phyloP scores from a whole-genome alignment of 352 stramenopile species.

The Globisporangium ultimum region DNA sequence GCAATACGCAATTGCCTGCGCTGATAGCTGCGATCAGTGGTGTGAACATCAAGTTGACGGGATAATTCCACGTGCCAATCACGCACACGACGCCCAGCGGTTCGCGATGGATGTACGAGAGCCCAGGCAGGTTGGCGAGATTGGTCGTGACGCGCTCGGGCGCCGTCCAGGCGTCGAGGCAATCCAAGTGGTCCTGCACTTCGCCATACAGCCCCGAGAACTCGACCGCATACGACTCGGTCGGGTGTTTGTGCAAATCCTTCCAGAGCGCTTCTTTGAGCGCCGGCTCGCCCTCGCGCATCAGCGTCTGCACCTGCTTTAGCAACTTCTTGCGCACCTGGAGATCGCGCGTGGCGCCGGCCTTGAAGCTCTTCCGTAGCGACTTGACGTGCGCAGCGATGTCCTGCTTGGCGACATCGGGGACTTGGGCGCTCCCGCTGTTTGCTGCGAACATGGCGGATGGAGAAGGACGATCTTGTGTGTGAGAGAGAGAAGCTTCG shows the following conservation, averaged over 20 bases:
- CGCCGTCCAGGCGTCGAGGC: slow-evolving; percentile 48
- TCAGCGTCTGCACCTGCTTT: slow-evolving; percentile 31
- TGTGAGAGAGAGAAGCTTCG: no score
- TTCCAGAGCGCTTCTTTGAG: slow-evolving; percentile 51
- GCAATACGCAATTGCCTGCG: slow-evolving; percentile 90
- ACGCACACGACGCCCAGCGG: slow-evolving; percentile 81
- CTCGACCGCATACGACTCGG: slow-evolving; percentile 57
- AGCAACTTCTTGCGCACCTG: slow-evolving; percentile 37
- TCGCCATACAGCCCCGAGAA: slow-evolving; percentile 35
- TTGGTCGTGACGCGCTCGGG: slow-evolving; percentile 51
- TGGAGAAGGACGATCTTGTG: no score
- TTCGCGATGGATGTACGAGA: slow-evolving; percentile 50
- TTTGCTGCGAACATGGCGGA: no score
- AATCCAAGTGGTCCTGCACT: slow-evolving; percentile 62
- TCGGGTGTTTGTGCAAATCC: slow-evolving; percentile 63
- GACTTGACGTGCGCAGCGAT: slow-evolving; percentile 40
- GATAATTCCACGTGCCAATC: slow-evolving; percentile 91
- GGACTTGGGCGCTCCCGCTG: slow-evolving; percentile 11
- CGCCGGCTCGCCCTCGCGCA: slow-evolving; percentile 41
- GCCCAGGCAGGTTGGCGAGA: slow-evolving; percentile 44
- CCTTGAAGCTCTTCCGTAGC: slow-evolving; percentile 46
- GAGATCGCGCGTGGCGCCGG: slow-evolving; percentile 42
- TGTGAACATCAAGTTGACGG: slow-evolving; percentile 66
- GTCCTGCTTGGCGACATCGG: slow-evolving; percentile 53
- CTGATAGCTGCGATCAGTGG: slow-evolving; percentile 79